A percentile compares a stretch with the other conserved stretches of the same genome.
Conservation (phyloP, 164 flowering plant species). For the Echeveria elegans region DNA sequence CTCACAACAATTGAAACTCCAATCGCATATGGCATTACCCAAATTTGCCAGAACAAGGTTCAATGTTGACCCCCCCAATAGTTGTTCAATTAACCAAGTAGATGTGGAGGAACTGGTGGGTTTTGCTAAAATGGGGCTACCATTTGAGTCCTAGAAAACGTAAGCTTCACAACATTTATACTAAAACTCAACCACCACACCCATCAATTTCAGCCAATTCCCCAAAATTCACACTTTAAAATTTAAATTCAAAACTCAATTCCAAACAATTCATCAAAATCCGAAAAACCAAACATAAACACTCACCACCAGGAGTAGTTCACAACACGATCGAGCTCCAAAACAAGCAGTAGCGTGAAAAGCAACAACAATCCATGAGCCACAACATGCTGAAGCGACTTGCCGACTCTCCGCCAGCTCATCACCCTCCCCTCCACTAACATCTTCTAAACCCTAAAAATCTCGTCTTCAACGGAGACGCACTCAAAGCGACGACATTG, state of each 20-base stretch:
- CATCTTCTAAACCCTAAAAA: slow-evolving; percentile 11
- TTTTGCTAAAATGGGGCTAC: no score
- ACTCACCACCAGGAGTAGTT: slow-evolving; percentile 70
- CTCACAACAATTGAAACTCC: no score
- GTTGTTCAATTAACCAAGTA: no score
- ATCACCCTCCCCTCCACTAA: slow-evolving; percentile 25
- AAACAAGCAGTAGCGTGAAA: slow-evolving; percentile 59
- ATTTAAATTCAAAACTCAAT: no score
- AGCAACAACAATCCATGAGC: slow-evolving; percentile 58
- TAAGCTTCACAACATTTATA: neutral
- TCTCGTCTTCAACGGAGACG: neutral
- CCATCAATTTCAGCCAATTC: no score
- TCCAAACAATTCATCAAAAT: neutral
- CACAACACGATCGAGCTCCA: slow-evolving; percentile 49
- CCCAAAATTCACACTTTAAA: no score
- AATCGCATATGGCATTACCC: no score
- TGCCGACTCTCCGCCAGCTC: slow-evolving; percentile 71
- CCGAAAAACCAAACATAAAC: neutral
- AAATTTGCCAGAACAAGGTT: no score
- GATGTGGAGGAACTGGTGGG: no score
- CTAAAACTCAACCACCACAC: no score
- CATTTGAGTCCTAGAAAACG: no score
- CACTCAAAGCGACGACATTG: slow-evolving; percentile 8
- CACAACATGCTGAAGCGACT: slow-evolving; percentile 46
- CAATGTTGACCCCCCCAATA: no score